Base-by-base conservation (phyloP, 2,329 filamentous ascomycete genomes). In the Fusarium nelsonii region DNA sequence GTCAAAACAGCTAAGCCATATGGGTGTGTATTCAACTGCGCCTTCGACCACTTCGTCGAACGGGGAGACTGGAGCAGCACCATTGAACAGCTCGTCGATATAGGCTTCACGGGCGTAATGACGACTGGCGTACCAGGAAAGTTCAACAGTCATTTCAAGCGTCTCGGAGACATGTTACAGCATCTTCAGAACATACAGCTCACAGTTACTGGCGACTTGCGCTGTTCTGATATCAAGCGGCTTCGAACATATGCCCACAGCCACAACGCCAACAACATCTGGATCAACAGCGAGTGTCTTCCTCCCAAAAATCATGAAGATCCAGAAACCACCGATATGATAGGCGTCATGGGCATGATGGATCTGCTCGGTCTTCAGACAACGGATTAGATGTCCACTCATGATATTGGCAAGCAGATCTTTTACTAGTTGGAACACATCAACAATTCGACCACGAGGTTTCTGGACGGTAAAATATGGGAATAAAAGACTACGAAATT, bases 11-110 rank as follows among this genome's bases (percentile, higher is more conserved):
- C 85, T 0, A 71, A 65, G 8, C 84, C 83, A 3, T 80, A 81
- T 33, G 75, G 74, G 16, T 84, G 83, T 65, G 81, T 86, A n/a
- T 85, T 88, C 65, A 86, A 88, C 74, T 82, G 87, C 16, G 87
- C 87, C 3, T 87, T 87, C 60, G 87, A 89, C 70, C 77, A 80
- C 18, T 76, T 87, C 12, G 69, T 84, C 4, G 75, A 63, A 7
- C 51, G 61, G 11, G 46, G 68, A 34, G 59, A 68, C 10, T 65
- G 71, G 45, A 50, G 58, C 10, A 69, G 68, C 0, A 68, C 58
- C 33, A 51, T 87, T 30, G 70, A 76, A 6, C 72, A 74, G 8
- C 71, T 88, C 14, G 68, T 70, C 1, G 49, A 15, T 5, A 82
- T 83, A 50, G 85, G 85, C 11, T 87, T 89, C 67, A 75, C 78